Conservation (phyloP, 164 flowering plant genomes). For the Liriodendron chinense region DNA sequence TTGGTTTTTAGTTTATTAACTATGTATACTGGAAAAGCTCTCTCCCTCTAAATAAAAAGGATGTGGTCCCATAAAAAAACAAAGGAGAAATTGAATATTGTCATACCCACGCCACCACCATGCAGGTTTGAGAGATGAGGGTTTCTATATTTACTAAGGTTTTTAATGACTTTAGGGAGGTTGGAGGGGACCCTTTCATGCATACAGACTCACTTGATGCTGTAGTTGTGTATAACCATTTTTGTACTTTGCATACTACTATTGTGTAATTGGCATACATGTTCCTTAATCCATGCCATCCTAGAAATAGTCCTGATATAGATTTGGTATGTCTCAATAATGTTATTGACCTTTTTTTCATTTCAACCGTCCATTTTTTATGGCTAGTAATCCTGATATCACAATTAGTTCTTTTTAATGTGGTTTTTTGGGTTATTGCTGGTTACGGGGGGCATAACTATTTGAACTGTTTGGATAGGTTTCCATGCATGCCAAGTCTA, state of each 20-base stretch:
- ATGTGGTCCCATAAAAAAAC: constrained; percentile 49
- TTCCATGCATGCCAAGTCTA: not conserved
- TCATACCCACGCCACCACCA: constrained; percentile 24
- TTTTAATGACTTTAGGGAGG: constrained; percentile 1
- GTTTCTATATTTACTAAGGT: constrained; percentile 11
- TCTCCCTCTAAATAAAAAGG: constrained; percentile 1
- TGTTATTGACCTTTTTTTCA: too few relatives aligned
- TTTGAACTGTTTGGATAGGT: not conserved
- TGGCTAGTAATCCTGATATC: too few relatives aligned
- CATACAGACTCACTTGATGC: not conserved
- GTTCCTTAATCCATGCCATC: too few relatives aligned
- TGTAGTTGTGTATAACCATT: not conserved
- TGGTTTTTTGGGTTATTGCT: too few relatives aligned
- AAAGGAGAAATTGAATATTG: constrained; percentile 51
- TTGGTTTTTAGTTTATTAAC: not conserved
- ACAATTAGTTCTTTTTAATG: too few relatives aligned
- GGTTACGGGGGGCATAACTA: too few relatives aligned
- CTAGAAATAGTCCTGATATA: too few relatives aligned
- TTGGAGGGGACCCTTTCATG: constrained; percentile 7
- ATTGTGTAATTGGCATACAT: too few relatives aligned
- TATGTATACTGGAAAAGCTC: not conserved
- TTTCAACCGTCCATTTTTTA: too few relatives aligned
- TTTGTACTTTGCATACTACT: not conserved
- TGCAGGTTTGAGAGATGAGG: constrained; percentile 12
- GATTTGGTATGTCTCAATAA: too few relatives aligned